Evolutionary conservation across 1,139 yeast genomes (phyloP).

Genomic region (Yamadazyma spencermartinsiae): DNA sequence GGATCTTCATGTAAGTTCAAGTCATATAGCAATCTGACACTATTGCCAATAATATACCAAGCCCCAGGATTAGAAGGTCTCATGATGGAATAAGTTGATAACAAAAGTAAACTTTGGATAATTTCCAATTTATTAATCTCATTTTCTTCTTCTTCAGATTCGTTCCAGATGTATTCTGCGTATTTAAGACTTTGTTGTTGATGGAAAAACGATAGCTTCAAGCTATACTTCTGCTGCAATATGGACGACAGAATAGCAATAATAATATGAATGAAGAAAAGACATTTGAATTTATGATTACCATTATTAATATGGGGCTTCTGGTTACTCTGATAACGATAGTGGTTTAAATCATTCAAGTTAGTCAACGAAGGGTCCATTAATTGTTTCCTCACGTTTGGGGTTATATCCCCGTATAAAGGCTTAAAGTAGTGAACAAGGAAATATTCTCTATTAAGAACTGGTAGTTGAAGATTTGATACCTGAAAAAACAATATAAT

Average conservation of each 20-base stretch:
- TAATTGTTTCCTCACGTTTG: constrained; percentile 14
- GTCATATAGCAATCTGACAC: constrained; percentile 75
- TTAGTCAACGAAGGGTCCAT: constrained; percentile 1
- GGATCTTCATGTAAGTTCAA: constrained; percentile 72
- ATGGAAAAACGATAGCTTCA: constrained; percentile 63
- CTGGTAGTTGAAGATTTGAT: constrained; percentile 76
- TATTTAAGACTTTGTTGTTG: constrained; percentile 64
- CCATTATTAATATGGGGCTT: not conserved
- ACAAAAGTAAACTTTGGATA: constrained; percentile 65
- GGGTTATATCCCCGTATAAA: constrained; percentile 65
- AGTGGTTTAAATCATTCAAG: not conserved
- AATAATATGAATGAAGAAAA: constrained; percentile 68
- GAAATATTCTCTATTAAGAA: constrained; percentile 76
- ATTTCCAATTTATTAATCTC: constrained; percentile 64
- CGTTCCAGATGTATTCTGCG: constrained; percentile 52
- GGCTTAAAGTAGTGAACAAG: constrained; percentile 67
- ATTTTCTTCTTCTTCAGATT: constrained; percentile 1
- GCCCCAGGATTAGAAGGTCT: constrained; percentile 80
- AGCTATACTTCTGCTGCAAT: constrained; percentile 65
- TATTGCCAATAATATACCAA: constrained; percentile 84
- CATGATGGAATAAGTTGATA: constrained; percentile 70
- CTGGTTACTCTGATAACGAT: not conserved
- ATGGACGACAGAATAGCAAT: constrained; percentile 80
- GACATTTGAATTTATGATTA: constrained; percentile 9
- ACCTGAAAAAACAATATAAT: constrained; percentile 70